Evolutionary conservation across 2,329 filamentous ascomycete genomes (phyloP), one percentile per base, ranked within the genome.

Genomic region (Samsoniella hepiali): DNA sequence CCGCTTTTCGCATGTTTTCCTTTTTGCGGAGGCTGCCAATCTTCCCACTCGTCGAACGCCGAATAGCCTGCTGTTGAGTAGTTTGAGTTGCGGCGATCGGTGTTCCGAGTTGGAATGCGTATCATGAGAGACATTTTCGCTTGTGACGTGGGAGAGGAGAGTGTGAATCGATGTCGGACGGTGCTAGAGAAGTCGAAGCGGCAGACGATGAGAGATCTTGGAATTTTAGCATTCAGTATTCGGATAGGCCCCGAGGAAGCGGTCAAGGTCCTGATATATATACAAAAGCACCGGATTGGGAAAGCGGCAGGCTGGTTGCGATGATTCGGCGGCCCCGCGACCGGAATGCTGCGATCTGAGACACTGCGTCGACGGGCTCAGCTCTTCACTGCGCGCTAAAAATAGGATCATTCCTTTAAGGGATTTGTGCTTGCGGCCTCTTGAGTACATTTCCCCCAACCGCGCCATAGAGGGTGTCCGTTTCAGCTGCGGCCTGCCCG

Each of bases 61-160:
- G 42, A 38, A 36, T 49, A 15, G n/a, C 5, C 9, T 10, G 31
- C 32, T 17, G 27, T 22, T 11, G 49, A 36, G 38, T 45, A 34
- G 15, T 54, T 11, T 13, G 17, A 7, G 5, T 17, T 17, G 11
- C 40, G 49, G 29, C 11, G 47, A 40, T 53, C 15, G 29, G 27
- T 31, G 7, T 53, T 38, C 7, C 49, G 58, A 27, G 17, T 54
- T 17, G 58, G 58, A 3, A 61, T 53, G 47, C 38, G 58, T 31
- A 61, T 54, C 58, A 61, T 61, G 49, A 61, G 58, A 34, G 58
- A 61, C 58, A 61, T 61, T 51, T 44, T 59, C 22, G 45, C 45
- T 27, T 27, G 11, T 11, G 55, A 29, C 1, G n/a, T 36, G 29
- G 11, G 27, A 2, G 29, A 2, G 29, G 22, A 40, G 17, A 15